These are phyloP conservation scores for Colletotrichum eremochloae DNA, from an alignment of 2,329 filamentous ascomycete genomes.

Conservation along the genomic window DNA sequence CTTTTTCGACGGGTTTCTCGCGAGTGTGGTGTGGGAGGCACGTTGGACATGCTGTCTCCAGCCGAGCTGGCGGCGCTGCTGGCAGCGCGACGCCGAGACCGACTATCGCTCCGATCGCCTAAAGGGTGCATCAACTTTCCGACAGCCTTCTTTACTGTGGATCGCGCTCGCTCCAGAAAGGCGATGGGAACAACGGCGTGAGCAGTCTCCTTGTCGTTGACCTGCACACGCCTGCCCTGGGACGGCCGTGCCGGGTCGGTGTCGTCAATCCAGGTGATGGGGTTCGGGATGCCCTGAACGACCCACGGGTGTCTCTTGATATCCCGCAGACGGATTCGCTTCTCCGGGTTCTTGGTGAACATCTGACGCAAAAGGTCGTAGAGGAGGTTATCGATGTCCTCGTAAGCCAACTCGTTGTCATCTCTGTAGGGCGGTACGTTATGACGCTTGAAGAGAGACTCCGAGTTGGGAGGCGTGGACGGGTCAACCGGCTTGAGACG, in stretches of 20 bases:
- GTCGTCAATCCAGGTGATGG: constrained; percentile 88
- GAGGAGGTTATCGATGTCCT: constrained; percentile 85
- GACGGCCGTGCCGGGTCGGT: constrained; percentile 86
- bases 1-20: constrained; percentile 67
- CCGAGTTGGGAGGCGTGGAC: constrained; percentile 66
- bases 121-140: constrained; percentile 74
- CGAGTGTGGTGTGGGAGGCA: constrained; percentile 66
- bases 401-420: constrained; percentile 85
- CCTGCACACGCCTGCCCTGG: constrained; percentile 88
- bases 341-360: constrained; percentile 88
- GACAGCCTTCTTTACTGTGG: constrained; percentile 78
- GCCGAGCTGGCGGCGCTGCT: constrained; percentile 76
- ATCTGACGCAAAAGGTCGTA: constrained; percentile 83
- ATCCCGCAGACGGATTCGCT: constrained; percentile 89
- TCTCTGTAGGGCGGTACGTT: constrained; percentile 78
- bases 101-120: constrained; percentile 67
- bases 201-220: constrained; percentile 91
- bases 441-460: constrained; percentile 68
- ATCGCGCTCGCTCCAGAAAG: constrained; percentile 86
- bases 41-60: constrained; percentile 64
- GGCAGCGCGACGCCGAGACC: constrained; percentile 66
- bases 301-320: constrained; percentile 97
- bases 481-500: constrained; percentile 83
- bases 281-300: constrained; percentile 80
- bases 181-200: constrained; percentile 91